Evolutionary conservation across 176 grass and related monocot species (phyloP).

Genomic region (Lolium perenne): DNA sequence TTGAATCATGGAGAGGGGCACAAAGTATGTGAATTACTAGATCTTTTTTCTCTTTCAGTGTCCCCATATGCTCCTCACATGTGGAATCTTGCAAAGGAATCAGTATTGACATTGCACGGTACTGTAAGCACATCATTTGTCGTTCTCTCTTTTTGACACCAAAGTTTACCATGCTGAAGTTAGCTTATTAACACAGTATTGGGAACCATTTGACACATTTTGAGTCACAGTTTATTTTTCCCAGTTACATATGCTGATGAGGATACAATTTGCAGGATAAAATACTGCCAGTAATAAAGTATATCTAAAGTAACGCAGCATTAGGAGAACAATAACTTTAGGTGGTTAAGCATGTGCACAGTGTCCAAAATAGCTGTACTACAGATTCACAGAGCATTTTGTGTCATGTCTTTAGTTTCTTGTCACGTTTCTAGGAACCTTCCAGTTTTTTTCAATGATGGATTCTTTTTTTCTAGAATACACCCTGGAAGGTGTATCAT

Average conservation of each 20-base stretch:
- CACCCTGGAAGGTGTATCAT: too few species aligned
- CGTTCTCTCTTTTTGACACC: slow-evolving; percentile 24
- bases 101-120: slow-evolving; percentile 3
- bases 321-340: slow-evolving; percentile 30
- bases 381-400: slow-evolving; percentile 11
- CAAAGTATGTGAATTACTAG: slow-evolving; percentile 45
- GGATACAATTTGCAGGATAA: slow-evolving; percentile 39
- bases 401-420: slow-evolving; percentile 22
- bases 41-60: slow-evolving; percentile 47
- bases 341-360: slow-evolving; percentile 45
- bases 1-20: slow-evolving; percentile 42
- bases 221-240: not conserved
- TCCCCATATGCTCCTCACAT: slow-evolving; percentile 24
- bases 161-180: not conserved
- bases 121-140: slow-evolving; percentile 10
- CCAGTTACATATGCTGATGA: not conserved
- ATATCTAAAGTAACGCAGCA: slow-evolving; percentile 38
- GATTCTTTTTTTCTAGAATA: slow-evolving; percentile 9
- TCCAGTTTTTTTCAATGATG: slow-evolving; percentile 12
- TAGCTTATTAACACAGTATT: not conserved
- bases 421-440: slow-evolving; percentile 46
- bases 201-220: slow-evolving; percentile 5
- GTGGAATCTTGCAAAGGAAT: slow-evolving; percentile 37
- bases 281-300: slow-evolving; percentile 38
- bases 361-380: slow-evolving; percentile 38